phyloP scores from a whole-genome alignment of 2,329 filamentous ascomycete genomes.

The Dendrostoma leiphaemia region DNA sequence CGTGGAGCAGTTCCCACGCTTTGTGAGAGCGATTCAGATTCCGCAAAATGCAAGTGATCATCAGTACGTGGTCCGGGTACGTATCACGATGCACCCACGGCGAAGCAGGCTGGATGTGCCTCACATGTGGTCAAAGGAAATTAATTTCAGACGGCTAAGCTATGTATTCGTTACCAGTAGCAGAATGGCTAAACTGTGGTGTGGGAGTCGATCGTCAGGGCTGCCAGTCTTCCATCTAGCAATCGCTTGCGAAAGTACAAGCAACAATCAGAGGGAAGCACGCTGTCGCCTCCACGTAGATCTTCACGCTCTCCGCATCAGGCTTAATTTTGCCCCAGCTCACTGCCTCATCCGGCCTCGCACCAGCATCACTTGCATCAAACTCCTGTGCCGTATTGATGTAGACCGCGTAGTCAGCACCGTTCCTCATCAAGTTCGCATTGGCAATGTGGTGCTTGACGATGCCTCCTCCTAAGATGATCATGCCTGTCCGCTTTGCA shows the following conservation, averaged over 20 bases:
- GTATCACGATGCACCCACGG: no score
- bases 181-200: no score
- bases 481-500: constrained; percentile 88
- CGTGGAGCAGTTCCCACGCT: no score
- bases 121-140: no score
- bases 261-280: constrained; percentile 67
- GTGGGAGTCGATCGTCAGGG: no score
- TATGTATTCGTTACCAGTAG: no score
- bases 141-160: no score
- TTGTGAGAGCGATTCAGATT: no score
- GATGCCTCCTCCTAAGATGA: constrained; percentile 91
- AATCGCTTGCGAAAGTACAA: constrained; percentile 62
- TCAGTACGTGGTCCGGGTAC: no score
- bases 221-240: constrained; percentile 18
- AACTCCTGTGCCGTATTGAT: constrained; percentile 98
- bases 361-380: constrained; percentile 94
- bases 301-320: constrained; percentile 86
- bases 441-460: constrained; percentile 99
- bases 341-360: constrained; percentile 91
- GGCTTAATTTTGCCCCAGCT: constrained; percentile 98
- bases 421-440: constrained; percentile 95
- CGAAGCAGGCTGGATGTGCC: no score
- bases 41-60: no score
- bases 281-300: constrained; percentile 64
- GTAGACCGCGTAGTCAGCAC: constrained; percentile 94